Base-by-base conservation (phyloP, 1,284 basidiomycete genomes). In the Agaricales sp. region DNA sequence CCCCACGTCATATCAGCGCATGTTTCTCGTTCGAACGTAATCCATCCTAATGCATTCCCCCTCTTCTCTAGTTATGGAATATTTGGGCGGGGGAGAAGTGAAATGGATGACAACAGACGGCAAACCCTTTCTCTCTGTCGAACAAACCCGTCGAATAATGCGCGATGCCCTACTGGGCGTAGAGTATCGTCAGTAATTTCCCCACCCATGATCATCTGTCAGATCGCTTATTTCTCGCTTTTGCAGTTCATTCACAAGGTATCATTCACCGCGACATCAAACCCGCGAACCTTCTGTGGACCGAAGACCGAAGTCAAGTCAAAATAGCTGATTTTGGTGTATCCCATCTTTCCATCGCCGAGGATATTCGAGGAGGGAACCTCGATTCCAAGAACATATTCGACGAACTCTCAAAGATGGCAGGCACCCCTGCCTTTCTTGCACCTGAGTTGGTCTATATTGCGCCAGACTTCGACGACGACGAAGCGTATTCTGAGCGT, bases 181-280 rank as follows among this genome's bases (percentile, higher is more conserved):
- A 46, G 88, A 92, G 62, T 92, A 92, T 63, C 67, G 86, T 88
- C 55, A 56, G 81, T 46, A 20, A 14, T n/a, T 24, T 46, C 20
- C 14, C 18, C 30, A 18, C n/a, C 21, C 25, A 11, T 45, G 43
- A 37, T 24, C 20, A 20, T 46, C 18, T 43, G 12, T 19, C 22
- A 22, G 43, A 26, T 22, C 35, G 30, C 19, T 18, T 35, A 24
- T 24, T 16, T 22, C 24, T 45, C 21, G 46, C 45, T 24, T 54
- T 16, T 58, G 11, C 30, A 89, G 86, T 95, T 3, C 91, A 95
- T 61, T 78, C 83, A 58, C 84, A 90, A 60, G 89, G 90, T 38
- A 90, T 95, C 65, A 89, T 93, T 44, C 92, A 95, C 63, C 83
- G 91, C 39, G 92, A 95, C 61, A 90, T 95, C 74, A 95, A 95